Base-by-base conservation (phyloP, 2,329 filamentous ascomycete species). In the Endoconidiophora polonica region DNA sequence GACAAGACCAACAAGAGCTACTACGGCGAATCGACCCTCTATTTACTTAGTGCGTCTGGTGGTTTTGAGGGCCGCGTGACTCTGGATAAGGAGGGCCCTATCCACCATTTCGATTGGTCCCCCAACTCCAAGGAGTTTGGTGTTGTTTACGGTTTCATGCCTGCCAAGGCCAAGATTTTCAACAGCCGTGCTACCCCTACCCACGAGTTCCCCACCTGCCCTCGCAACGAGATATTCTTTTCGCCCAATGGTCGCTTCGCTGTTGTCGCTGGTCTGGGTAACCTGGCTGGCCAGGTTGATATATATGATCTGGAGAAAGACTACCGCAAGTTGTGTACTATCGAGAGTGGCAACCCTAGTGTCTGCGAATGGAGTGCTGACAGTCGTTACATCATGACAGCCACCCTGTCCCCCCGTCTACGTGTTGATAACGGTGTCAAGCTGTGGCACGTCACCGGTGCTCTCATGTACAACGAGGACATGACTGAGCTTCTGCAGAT, bases 1-100 rank as follows among this genome's bases (percentile, higher is more conserved):
- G 91, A 98, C 68, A 93, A 91, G 70, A 87, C 87, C 52, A 93
- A 93, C 67, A 96, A 96, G 78, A 95, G 86, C 68, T 98, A 98
- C 70, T 98, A 98, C 59, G 91, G 91, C 62, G 91, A 98, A 70
- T 96, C 91, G 7, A 96, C 86, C 56, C 79, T 98, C 62, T 96
- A 96, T 68, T 76, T 98, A 58, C 76, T 98, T 55, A 94, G 86
- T 65, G 83, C 87, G 56, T 93, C 83, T 60, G 90, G 88, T 55
- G 79, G 81, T 44, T 93, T 96, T 60, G 91, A 98, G 65, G 91
- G 90, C 52, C 81, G 91, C 58, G 81, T 98, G 57, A 77, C 83
- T 55, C 73, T 95, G 46, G 91, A 98, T 66, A 96, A 96, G 69
- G 90, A 96, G 63, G 91, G 91, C 0, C 91, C 91, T 4, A 95